Conservation (phyloP, 257 asterid genomes). For the Hygrophila difformis region DNA sequence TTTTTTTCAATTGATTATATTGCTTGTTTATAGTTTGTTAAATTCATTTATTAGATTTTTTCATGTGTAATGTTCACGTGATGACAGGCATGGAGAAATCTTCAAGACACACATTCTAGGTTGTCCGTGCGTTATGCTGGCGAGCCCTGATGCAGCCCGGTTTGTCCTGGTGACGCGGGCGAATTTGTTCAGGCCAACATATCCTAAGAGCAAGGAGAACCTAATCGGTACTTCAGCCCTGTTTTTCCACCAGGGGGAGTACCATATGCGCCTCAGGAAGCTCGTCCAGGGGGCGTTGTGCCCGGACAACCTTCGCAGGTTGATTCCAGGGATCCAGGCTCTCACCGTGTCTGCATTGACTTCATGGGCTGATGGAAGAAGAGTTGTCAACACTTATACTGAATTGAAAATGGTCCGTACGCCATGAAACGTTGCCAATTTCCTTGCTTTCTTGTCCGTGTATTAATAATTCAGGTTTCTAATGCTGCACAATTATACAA, state of each 20-base stretch:
- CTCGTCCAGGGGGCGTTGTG: constrained; percentile 43
- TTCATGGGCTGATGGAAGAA: constrained; percentile 41
- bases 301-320: constrained; percentile 51
- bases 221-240: constrained; percentile 71
- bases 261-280: constrained; percentile 66
- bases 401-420: constrained; percentile 79
- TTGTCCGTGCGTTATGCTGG: constrained; percentile 74
- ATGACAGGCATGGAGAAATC: constrained; percentile 70
- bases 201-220: constrained; percentile 66
- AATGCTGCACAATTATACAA: too few relatives aligned
- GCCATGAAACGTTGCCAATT: too few relatives aligned
- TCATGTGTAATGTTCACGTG: too few relatives aligned
- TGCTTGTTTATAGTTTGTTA: too few relatives aligned
- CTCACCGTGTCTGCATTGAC: constrained; percentile 38
- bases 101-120: constrained; percentile 80
- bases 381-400: constrained; percentile 39
- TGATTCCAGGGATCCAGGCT: constrained; percentile 34
- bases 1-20: neutral
- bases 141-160: constrained; percentile 88
- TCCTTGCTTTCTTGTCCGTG: too few relatives aligned
- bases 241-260: constrained; percentile 75
- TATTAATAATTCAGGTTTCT: too few relatives aligned
- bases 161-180: constrained; percentile 60
- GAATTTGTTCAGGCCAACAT: constrained; percentile 82
- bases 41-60: neutral